Base-by-base conservation (phyloP, 2,329 filamentous ascomycete genomes). In the Aureobasidium uvarum region DNA sequence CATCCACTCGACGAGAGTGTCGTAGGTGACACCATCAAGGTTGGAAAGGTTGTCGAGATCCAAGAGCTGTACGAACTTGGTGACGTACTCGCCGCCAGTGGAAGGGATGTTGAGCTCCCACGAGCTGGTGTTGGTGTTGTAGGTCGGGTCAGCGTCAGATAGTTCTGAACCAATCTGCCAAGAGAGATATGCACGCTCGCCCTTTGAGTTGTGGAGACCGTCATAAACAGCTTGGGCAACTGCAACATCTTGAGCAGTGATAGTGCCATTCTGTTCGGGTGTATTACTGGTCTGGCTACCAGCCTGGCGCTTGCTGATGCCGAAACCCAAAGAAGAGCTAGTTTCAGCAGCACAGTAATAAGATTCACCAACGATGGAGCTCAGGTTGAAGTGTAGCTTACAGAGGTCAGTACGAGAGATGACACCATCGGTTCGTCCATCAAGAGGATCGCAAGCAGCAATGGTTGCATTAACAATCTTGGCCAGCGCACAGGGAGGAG, bases 1-100 rank as follows among this genome's bases (percentile, higher is more conserved):
- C 77, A 85, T 86, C 82, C 82, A 86, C 18, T 78, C 77, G n/a
- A 78, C 77, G 5, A 86, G 77, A 0, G 81, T 85, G 70, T 86
- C 83, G 72, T 85, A 86, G 20, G 83, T 85, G 31, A 85, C 79
- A 65, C 75, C 73, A 68, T 80, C 72, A 5, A 84, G 75, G 45
- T 74, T 71, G 5, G 74, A 70, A n/a, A 83, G 74, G 69, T 79
- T 81, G 66, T 76, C 74, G 13, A 75, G 63, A 62, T 81, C 70
- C 2, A 73, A 63, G 1, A 80, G 73, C 68, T 82, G 68, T 8
- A 83, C 60, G 67, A 78, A 81, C 6, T 76, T 76, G n/a, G 76
- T 73, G 0, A 81, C 75, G 66, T 73, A 81, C 66, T 80, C 78
- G 46, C 74, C 75, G n/a, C 77, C 76, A 1, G 73, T 73, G 10